Percentiles rank a stretch among this genome's conserved stretches.
These are phyloP conservation scores for Serendipita sp. DNA, from an alignment of 768 basidiomycete genomes.

Conservation along the genomic window DNA sequence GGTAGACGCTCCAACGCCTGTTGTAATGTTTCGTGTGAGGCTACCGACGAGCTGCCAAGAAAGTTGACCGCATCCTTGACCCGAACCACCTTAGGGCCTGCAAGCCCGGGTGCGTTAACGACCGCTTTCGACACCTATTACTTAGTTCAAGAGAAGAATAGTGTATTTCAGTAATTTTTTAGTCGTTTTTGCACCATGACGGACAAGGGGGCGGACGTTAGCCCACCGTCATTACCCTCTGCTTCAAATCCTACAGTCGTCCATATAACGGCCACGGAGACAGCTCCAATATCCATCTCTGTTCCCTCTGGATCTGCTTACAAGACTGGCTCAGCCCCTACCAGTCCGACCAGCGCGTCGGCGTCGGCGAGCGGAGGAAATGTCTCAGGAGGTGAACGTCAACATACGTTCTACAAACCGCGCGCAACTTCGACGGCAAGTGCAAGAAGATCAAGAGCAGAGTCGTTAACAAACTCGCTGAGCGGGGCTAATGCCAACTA, in stretches of 20 bases:
- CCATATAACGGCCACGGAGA: constrained; percentile 1
- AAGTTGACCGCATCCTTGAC: too few species aligned
- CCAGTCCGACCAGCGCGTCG: background rate
- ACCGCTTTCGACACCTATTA: too few species aligned
- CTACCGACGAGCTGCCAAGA: too few species aligned
- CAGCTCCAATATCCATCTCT: background rate
- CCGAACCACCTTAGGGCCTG: too few species aligned
- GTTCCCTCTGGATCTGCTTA: background rate
- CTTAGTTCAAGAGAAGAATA: too few species aligned
- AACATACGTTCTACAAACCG: constrained; percentile 6
- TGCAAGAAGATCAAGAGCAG: constrained; percentile 2
- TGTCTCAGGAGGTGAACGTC: background rate
- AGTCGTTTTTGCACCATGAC: background rate
- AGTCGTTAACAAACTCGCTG: constrained; percentile 6
- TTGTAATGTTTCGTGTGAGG: too few species aligned
- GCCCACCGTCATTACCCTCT: background rate
- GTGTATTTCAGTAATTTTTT: background rate
- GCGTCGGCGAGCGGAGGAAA: background rate
- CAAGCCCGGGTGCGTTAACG: too few species aligned
- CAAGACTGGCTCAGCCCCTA: background rate
- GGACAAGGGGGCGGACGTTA: background rate
- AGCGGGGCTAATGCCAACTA: background rate
- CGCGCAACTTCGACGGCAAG: constrained; percentile 1
- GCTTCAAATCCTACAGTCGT: background rate
- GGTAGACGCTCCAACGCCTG: too few species aligned